A percentile compares a stretch with the other conserved stretches of the same genome.
phyloP scores from a whole-genome alignment of 23 red algal genomes.

The Pyropia yezoensis region DNA sequence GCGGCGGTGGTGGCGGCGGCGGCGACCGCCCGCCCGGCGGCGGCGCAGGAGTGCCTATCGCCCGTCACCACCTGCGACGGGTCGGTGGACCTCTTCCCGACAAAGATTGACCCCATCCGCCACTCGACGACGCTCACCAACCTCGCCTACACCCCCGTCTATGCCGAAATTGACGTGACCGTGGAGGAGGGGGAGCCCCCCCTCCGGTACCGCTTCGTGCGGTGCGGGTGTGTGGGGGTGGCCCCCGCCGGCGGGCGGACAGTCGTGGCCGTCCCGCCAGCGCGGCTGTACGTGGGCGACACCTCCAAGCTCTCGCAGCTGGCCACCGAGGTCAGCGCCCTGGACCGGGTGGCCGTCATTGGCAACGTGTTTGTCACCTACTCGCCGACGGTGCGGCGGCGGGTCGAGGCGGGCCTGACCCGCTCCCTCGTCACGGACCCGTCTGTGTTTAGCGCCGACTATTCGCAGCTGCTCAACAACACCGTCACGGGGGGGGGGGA shows the following conservation, averaged over 20 bases:
- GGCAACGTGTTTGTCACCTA: neutral
- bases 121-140: neutral
- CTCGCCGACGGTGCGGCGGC: neutral
- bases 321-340: neutral
- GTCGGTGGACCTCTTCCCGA: slow-evolving; percentile 2
- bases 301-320: neutral
- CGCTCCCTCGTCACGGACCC: too few relatives aligned
- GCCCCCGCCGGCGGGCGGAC: neutral
- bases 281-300: neutral
- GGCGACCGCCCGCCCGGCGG: neutral
- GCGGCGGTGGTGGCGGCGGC: neutral
- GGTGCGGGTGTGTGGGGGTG: neutral
- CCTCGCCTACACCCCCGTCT: neutral
- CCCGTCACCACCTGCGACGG: slow-evolving; percentile 1
- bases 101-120: neutral
- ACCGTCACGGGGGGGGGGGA: too few relatives aligned
- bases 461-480: too few relatives aligned
- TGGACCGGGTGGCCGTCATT: neutral
- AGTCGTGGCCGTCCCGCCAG: neutral
- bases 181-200: neutral
- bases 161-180: neutral
- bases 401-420: neutral
- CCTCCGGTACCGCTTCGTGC: slow-evolving; percentile 2
- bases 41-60: neutral
- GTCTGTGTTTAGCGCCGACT: too few relatives aligned